A percentile compares a stretch with the other conserved stretches of the same genome.
These are phyloP conservation scores for Datisca glomerata DNA, from an alignment of 306 rosid species.

Conservation along the genomic window DNA sequence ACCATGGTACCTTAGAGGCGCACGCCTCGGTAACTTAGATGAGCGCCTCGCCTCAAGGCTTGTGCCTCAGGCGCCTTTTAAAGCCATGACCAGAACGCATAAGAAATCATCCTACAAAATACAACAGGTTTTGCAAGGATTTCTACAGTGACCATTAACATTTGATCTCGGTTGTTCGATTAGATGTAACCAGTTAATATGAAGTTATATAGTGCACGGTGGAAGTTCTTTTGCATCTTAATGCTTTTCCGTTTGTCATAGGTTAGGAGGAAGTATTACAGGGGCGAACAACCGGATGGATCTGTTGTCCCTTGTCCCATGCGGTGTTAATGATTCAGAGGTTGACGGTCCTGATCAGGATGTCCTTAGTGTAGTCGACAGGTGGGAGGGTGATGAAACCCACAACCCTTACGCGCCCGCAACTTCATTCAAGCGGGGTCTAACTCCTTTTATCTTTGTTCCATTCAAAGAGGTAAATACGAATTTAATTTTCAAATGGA, in stretches of 20 bases:
- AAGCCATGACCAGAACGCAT: no score
- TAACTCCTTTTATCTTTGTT: conserved; percentile 76
- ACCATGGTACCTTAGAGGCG: no score
- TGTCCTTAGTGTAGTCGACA: conserved; percentile 77
- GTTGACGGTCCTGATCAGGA: conserved; percentile 48
- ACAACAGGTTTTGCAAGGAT: no score
- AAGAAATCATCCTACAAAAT: no score
- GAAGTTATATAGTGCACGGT: no score
- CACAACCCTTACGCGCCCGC: conserved; percentile 96
- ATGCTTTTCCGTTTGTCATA: conserved; percentile 7
- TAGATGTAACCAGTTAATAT: no score
- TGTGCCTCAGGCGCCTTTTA: no score
- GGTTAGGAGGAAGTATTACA: conserved; percentile 65
- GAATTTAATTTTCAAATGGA: no score
- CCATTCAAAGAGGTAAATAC: conserved; percentile 73
- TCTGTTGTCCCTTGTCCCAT: conserved; percentile 76
- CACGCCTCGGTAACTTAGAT: no score
- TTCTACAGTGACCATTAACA: no score
- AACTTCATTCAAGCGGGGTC: conserved; percentile 77
- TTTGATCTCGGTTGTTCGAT: no score
- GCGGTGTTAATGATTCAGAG: conserved; percentile 64
- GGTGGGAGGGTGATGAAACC: conserved; percentile 92
- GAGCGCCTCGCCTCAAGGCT: no score
- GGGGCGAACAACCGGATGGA: conserved; percentile 97
- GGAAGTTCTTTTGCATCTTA: conserved; percentile 5